Evolutionary conservation across 192 early-diverging fungal genomes (phyloP), one percentile per base, ranked within the genome.

Genomic region (Podila epigama): DNA sequence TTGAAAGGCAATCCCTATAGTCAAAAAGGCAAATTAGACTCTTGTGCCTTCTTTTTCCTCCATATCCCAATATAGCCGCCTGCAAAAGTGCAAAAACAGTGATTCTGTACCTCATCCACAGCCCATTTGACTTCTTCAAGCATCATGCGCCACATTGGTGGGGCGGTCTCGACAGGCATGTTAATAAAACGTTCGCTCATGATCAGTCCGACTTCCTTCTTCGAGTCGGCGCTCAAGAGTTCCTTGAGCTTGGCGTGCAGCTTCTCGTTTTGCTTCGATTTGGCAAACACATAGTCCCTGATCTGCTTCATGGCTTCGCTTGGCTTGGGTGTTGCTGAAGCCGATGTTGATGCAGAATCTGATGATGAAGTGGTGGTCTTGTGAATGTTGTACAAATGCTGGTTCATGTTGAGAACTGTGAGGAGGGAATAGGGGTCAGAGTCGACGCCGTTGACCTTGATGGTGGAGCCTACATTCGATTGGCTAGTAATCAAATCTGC

Each of bases 131-230:
- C 80, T 68, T 97, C 97, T 41, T 95, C 92, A 36, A 87, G 60
- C 39, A 97, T 84, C 94, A 97, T 94, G 28, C 87, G 89, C 66
- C 95, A 91, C 93, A 99, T 93, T 2, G 92, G 95, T 20, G 95
- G 91, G 2, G 92, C 88, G 10, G 97, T 85, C 68, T 97, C 92
- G 29, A 95, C 94, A 12, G 97, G 97, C 94, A 99, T 95, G 71
- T 99, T 99, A 71, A 99, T 87, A 27, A 99, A 87, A 7, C 97
- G 84, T 62, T 97, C 96, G 66, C 89, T 94, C 22, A 99, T 25
- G 27, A 99, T 68, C 56, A 96, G 61, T 0, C 89, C 95, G 16
- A 88, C 79, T 15, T 84, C 52, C 29, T 68, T 58, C 27, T 63
- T 75, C 25, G 77, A 66, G 13, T 61, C 60, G 33, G 69, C 37